A percentile compares a stretch with the other conserved stretches of the same genome.
phyloP scores from a whole-genome alignment of 2,329 filamentous ascomycete genomes.

The Colletotrichum magnum region DNA sequence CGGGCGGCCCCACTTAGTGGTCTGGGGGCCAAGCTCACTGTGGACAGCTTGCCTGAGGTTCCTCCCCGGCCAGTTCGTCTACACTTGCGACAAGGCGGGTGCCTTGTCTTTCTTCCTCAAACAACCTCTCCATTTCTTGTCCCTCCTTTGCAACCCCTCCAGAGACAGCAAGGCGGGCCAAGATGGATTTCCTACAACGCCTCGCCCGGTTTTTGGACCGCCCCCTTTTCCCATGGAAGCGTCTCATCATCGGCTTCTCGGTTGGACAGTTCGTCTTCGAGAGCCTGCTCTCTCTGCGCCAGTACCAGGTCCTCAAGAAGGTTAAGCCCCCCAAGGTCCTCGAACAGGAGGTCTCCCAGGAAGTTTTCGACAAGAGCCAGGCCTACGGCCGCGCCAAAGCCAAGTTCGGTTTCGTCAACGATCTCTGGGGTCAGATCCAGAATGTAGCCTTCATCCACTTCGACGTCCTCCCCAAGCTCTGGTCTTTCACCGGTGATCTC shows the following conservation, averaged over 20 bases:
- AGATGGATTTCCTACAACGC: slow-evolving; percentile 60
- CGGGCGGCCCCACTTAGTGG: slow-evolving; percentile 27
- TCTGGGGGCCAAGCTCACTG: slow-evolving; percentile 27
- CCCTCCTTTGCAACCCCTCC: slow-evolving; percentile 33
- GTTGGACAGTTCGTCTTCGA: slow-evolving; percentile 93
- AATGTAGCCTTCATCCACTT: slow-evolving; percentile 91
- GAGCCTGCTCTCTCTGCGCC: slow-evolving; percentile 87
- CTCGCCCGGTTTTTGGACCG: slow-evolving; percentile 90
- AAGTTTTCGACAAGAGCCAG: slow-evolving; percentile 96
- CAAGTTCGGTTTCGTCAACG: slow-evolving; percentile 85
- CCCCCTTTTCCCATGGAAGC: slow-evolving; percentile 97
- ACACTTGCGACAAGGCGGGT: slow-evolving; percentile 11
- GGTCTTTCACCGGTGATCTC: slow-evolving; percentile 83
- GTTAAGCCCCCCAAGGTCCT: slow-evolving; percentile 88
- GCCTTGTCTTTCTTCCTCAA: slow-evolving; percentile 20
- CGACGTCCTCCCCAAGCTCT: slow-evolving; percentile 91
- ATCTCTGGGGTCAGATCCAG: slow-evolving; percentile 88
- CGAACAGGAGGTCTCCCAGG: slow-evolving; percentile 87
- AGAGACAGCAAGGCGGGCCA: slow-evolving; percentile 17
- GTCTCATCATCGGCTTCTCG: slow-evolving; percentile 93
- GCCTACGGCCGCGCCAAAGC: slow-evolving; percentile 97
- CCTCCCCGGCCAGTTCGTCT: not conserved
- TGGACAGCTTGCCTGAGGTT: slow-evolving; percentile 39
- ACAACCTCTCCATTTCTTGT: slow-evolving; percentile 32
- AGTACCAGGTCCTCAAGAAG: slow-evolving; percentile 88